Evolutionary conservation across 1,284 basidiomycete species (phyloP).

Genomic region (Tranzscheliella williamsii): DNA sequence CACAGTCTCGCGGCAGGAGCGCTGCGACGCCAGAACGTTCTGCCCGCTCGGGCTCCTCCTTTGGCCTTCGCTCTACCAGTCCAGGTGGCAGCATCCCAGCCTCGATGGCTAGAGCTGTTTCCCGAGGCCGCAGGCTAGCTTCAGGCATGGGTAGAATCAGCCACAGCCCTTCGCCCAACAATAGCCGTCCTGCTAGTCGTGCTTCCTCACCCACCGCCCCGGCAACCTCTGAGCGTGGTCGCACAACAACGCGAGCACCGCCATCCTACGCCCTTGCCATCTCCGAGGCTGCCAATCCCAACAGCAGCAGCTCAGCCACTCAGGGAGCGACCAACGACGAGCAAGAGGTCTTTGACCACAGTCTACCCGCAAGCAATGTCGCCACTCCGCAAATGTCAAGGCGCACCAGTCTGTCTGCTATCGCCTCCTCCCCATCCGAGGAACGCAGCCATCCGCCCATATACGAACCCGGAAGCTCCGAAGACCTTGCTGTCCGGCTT

Average conservation of each 20-base stretch:
- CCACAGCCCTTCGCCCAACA: slow-evolving; percentile 35
- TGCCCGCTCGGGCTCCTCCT: slow-evolving; percentile 34
- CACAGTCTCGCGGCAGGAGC: slow-evolving; percentile 21
- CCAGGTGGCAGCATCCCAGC: slow-evolving; percentile 37
- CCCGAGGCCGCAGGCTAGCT: slow-evolving; percentile 35
- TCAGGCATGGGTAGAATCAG: slow-evolving; percentile 37
- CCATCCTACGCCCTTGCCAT: slow-evolving; percentile 31
- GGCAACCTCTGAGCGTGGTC: slow-evolving; percentile 14
- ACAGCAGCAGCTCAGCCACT: neutral
- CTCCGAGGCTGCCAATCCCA: slow-evolving; percentile 9
- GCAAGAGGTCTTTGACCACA: slow-evolving; percentile 23
- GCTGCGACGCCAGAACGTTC: slow-evolving; percentile 24
- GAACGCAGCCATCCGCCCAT: slow-evolving; percentile 1
- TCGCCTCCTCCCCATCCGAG: slow-evolving; percentile 7
- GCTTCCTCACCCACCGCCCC: slow-evolving; percentile 33
- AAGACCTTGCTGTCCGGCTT: slow-evolving; percentile 29
- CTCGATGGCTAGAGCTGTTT: slow-evolving; percentile 46
- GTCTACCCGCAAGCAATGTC: slow-evolving; percentile 18
- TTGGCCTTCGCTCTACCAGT: slow-evolving; percentile 27
- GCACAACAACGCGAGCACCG: slow-evolving; percentile 17
- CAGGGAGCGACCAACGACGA: neutral
- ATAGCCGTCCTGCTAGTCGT: slow-evolving; percentile 21
- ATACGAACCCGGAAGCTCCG: slow-evolving; percentile 1
- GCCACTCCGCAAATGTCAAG: slow-evolving; percentile 33
- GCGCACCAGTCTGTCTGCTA: slow-evolving; percentile 12